Evolutionary conservation across 345 rosid species (phyloP).

Genomic region (Eucalyptus camaldulensis): DNA sequence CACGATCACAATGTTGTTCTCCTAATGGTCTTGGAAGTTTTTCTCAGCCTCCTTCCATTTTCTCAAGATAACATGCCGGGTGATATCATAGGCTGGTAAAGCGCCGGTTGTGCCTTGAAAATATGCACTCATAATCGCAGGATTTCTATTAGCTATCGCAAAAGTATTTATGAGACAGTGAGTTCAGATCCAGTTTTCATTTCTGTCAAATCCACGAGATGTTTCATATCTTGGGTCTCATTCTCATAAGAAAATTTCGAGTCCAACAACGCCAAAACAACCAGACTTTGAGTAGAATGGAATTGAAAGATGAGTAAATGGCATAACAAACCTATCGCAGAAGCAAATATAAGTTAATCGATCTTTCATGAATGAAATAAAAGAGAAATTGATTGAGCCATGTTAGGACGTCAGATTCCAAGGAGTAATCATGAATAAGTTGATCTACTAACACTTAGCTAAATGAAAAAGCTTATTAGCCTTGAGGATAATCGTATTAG

Average conservation of each 20-base stretch:
- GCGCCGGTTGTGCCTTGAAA: slow-evolving; percentile 82
- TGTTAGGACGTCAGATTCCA: too few relatives aligned
- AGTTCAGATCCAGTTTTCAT: neutral
- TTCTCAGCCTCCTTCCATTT: slow-evolving; percentile 76
- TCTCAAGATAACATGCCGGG: slow-evolving; percentile 70
- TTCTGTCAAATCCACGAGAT: neutral
- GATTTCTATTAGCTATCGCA: slow-evolving; percentile 17
- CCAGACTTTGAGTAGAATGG: neutral
- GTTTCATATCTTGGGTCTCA: neutral
- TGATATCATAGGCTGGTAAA: slow-evolving; percentile 65
- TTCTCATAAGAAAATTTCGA: neutral
- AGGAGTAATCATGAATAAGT: too few relatives aligned
- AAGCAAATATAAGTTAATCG: neutral
- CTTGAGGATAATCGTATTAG: too few relatives aligned
- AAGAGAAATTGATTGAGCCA: too few relatives aligned
- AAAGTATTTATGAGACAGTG: neutral
- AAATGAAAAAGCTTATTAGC: too few relatives aligned
- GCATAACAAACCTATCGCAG: neutral
- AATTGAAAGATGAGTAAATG: neutral
- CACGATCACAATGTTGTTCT: slow-evolving; percentile 72
- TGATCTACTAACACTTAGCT: too few relatives aligned
- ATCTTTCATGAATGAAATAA: too few relatives aligned
- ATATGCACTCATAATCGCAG: slow-evolving; percentile 82
- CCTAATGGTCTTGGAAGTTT: slow-evolving; percentile 75
- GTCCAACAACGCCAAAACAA: neutral